Conservation (phyloP, 2,329 filamentous ascomycete species). For the Didymellaceae sp. region DNA sequence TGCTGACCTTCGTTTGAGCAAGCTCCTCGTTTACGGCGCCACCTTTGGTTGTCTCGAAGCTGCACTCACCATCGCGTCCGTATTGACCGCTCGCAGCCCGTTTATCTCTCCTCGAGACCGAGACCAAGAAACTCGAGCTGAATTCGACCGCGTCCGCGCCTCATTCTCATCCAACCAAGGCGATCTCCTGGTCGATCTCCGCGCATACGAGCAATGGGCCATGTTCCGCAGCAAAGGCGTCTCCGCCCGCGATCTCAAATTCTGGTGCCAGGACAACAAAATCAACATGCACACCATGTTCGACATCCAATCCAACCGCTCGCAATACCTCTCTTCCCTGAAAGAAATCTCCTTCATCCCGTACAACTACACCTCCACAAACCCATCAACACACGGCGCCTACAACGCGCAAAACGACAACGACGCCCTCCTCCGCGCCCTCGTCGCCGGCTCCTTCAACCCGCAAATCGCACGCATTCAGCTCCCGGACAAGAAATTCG, state of each 20-base stretch:
- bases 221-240: constrained; percentile 65
- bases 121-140: constrained; percentile 81
- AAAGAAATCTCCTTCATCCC: constrained; percentile 82
- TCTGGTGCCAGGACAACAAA: constrained; percentile 86
- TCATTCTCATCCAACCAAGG: constrained; percentile 80
- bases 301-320: constrained; percentile 85
- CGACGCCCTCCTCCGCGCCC: constrained; percentile 54
- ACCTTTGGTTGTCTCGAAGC: constrained; percentile 93
- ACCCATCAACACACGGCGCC: constrained; percentile 28
- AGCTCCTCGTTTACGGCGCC: constrained; percentile 92
- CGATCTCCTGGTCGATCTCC: constrained; percentile 85
- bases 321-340: constrained; percentile 84
- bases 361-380: constrained; percentile 45
- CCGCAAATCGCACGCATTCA: constrained; percentile 92
- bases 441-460: constrained; percentile 60
- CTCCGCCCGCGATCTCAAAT: constrained; percentile 67
- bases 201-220: constrained; percentile 83
- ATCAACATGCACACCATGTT: constrained; percentile 81
- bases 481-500: constrained; percentile 95
- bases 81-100: constrained; percentile 86
- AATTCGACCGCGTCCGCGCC: constrained; percentile 77
- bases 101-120: constrained; percentile 85
- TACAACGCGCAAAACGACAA: constrained; percentile 59
- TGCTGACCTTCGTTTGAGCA: constrained; percentile 88
- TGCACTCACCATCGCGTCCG: constrained; percentile 85